Conservation (phyloP, 768 basidiomycete genomes). For the Boletus reticuloceps region DNA sequence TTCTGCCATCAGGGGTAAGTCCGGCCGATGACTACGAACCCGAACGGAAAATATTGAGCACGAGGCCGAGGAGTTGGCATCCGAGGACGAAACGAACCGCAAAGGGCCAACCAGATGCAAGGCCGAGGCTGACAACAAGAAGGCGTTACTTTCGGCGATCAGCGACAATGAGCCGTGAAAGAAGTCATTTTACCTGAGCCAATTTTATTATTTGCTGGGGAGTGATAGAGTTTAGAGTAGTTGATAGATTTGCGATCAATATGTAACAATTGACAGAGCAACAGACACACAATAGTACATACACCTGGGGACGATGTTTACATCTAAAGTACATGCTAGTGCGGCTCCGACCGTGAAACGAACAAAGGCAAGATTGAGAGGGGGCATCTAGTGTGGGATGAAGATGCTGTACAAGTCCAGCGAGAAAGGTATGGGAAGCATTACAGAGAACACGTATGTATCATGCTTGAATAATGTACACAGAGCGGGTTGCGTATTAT, state of each 20-base stretch:
- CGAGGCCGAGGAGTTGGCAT: conserved; percentile 88
- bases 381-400: background rate
- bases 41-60: conserved; percentile 96
- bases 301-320: background rate
- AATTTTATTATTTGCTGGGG: no score
- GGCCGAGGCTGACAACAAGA: conserved; percentile 79
- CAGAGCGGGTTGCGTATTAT: background rate
- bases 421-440: background rate
- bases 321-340: background rate
- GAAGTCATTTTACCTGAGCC: conserved; percentile 46
- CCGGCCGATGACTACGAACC: conserved; percentile 81
- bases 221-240: background rate
- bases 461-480: conserved; percentile 11
- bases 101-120: conserved; percentile 84
- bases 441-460: conserved; percentile 12
- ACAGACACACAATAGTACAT: background rate
- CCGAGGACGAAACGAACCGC: conserved; percentile 75
- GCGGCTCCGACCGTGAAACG: background rate
- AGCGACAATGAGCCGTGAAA: conserved; percentile 38
- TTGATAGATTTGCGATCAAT: background rate
- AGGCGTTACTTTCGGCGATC: conserved; percentile 72
- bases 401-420: no score
- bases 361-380: background rate
- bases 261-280: background rate
- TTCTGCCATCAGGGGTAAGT: conserved; percentile 58